phyloP scores from a whole-genome alignment of 306 rosid genomes.

The Fragaria nilgerrensis region DNA sequence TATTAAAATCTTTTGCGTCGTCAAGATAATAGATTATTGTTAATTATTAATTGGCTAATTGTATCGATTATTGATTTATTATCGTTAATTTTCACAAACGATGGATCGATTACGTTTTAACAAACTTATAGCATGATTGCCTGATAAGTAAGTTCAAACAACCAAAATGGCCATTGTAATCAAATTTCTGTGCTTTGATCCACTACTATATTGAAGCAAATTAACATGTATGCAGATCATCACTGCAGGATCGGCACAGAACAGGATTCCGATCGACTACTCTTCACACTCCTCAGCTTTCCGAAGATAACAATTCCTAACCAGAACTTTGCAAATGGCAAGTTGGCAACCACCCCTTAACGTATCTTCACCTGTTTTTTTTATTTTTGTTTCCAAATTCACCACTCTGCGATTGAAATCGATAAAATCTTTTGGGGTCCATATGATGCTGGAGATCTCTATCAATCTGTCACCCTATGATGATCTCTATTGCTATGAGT shows the following conservation, averaged over 20 bases:
- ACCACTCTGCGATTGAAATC: background rate
- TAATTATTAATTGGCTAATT: background rate
- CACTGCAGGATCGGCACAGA: no score
- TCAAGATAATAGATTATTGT: no score
- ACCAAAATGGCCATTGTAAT: no score
- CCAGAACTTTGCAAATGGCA: background rate
- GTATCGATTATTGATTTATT: no score
- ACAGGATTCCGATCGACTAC: background rate
- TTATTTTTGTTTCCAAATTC: background rate
- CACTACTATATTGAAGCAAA: no score
- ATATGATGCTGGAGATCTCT: slow-evolving; percentile 9
- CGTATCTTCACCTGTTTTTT: background rate
- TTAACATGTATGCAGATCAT: no score
- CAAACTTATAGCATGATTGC: no score
- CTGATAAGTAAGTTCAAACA: no score
- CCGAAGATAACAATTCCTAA: background rate
- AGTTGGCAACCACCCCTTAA: background rate
- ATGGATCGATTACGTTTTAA: no score
- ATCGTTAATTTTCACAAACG: no score
- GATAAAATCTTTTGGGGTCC: slow-evolving; percentile 15
- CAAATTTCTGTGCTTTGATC: no score
- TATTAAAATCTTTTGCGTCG: no score
- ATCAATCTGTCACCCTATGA: slow-evolving; percentile 8
- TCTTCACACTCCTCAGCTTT: background rate
- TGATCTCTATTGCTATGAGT: background rate